Evolutionary conservation across 768 basidiomycete species (phyloP), one percentile per base, ranked within the genome.

Genomic region (Mycena indigotica): DNA sequence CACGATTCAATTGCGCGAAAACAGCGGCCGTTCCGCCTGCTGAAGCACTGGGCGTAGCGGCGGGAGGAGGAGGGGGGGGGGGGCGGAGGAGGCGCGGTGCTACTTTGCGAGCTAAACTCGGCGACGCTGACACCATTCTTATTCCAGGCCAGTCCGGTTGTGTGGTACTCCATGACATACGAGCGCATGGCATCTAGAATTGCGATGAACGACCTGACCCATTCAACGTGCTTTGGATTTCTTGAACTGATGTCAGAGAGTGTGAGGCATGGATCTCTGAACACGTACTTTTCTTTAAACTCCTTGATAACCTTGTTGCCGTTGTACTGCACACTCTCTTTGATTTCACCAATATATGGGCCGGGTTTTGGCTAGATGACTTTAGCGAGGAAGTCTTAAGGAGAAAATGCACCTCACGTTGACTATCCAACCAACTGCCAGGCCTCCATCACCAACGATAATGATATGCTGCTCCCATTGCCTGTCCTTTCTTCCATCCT

Each of bases 111-210:
- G 15, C 77, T 77, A 68, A 84, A 89, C 62, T 85, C 78, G 13
- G 80, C 78, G 24, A 85, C 74, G 10, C 79, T 73, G 23, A 86
- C 69, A 3, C 87, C 89, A 87, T 89, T 39, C 25, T 86, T 69
- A 69, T 98, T 98, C 97, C 97, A 99, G 16, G 79, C 70, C 12
- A 98, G 75, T 12, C 95, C 96, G 2, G 92, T 90, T 0, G 88
- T 86, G 66, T 98, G 91, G 69, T 86, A 84, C 61, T 95, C 87
- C 70, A 87, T 80, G 55, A 95, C 83, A 70, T 97, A 98, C 53
- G 87, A 85, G 60, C 86, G 85, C 67, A 90, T 79, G 46, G 86
- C 87, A 45, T 96, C 93, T 40, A 98, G 72, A 28, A 95, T 70
- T 4, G 75, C 80, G 21, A 83, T 66, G 71, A 87, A 93, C 2